Percentiles rank a stretch among this genome's conserved stretches.
These are phyloP conservation scores for Erigeron philadelphicus DNA, from an alignment of 140 eudicot species.

Conservation along the genomic window DNA sequence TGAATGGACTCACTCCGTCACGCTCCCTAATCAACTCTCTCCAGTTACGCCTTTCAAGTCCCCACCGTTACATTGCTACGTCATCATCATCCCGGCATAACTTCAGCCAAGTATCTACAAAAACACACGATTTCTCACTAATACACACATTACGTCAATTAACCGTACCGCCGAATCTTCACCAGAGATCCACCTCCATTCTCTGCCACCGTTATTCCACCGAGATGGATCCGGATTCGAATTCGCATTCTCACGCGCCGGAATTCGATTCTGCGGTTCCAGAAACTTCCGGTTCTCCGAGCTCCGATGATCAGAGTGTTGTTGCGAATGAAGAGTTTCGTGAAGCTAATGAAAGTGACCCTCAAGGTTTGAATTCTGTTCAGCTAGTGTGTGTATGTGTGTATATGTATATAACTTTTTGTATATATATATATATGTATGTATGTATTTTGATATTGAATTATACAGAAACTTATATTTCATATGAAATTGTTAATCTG, in stretches of 20 bases:
- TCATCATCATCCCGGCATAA: slow-evolving; percentile 14
- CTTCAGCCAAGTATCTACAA: slow-evolving; percentile 13
- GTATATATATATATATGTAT: not conserved
- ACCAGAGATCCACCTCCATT: slow-evolving; percentile 26
- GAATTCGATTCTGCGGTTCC: slow-evolving; percentile 14
- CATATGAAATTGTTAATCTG: no score
- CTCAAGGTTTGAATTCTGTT: slow-evolving; percentile 19
- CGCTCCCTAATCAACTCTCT: slow-evolving; percentile 31
- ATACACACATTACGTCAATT: slow-evolving; percentile 15
- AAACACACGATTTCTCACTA: slow-evolving; percentile 16
- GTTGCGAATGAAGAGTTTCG: slow-evolving; percentile 28
- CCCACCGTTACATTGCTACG: slow-evolving; percentile 23
- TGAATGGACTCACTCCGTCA: slow-evolving; percentile 24
- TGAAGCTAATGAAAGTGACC: slow-evolving; percentile 19
- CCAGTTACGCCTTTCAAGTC: slow-evolving; percentile 20
- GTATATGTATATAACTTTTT: not conserved
- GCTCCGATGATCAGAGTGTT: slow-evolving; percentile 31
- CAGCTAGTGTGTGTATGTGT: not conserved
- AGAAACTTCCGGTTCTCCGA: slow-evolving; percentile 6
- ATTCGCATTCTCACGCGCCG: slow-evolving; percentile 27
- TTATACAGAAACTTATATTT: no score
- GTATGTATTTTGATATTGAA: not conserved
- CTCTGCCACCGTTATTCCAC: slow-evolving; percentile 23
- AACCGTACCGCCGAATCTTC: slow-evolving; percentile 16
- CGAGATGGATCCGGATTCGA: slow-evolving; percentile 40